Evolutionary conservation across 2,329 filamentous ascomycete genomes (phyloP), one percentile per base, ranked within the genome.

Genomic region (Hymenoscyphus fraxineus): DNA sequence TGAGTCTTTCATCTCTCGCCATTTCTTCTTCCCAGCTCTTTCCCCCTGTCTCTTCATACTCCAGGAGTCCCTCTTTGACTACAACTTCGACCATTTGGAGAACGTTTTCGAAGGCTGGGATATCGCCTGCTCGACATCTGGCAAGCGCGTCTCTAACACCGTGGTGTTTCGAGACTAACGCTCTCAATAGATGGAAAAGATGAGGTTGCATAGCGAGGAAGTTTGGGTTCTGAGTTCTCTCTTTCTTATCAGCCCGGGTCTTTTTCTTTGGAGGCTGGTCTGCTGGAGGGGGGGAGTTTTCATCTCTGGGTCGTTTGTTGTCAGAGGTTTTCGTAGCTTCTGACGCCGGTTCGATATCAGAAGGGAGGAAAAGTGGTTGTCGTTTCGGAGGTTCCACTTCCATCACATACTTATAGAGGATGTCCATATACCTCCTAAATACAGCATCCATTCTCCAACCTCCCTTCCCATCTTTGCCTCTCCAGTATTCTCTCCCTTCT

Each of bases 391-490:
- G 86, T 4, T 86, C 79, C 38, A 80, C 76, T 40, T 87, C 87
- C 0, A 95, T 80, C 0, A 90, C 91, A 72, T 96, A 85, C 75
- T 84, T 84, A 77, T 97, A 88, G 59, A 98, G 84, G 65, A 99
- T 96, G 73, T 97, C 90, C 77, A 98, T 81, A 75, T 99, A 99
- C 40, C 94, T 85, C 65, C 95, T 82, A 71, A 95, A 85, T 0
- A 97, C 86, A 2, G 91, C 93, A 76, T 99, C 95, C 67, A 97
- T 86, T 64, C 95, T 84, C 78, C 91, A 98, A 1, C 95, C 96
- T 4, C 92, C 91, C 66, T 85, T 88, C 0, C 92, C 91, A 73
- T 93, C 86, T 61, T 80, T 82, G 0, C 91, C 92, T 40, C 90
- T 83, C 93, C 94, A 98, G 77, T 95, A 98, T 72, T 96, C 93